phyloP scores from a whole-genome alignment of 2,329 filamentous ascomycete species.

The Fusarium buharicum region DNA sequence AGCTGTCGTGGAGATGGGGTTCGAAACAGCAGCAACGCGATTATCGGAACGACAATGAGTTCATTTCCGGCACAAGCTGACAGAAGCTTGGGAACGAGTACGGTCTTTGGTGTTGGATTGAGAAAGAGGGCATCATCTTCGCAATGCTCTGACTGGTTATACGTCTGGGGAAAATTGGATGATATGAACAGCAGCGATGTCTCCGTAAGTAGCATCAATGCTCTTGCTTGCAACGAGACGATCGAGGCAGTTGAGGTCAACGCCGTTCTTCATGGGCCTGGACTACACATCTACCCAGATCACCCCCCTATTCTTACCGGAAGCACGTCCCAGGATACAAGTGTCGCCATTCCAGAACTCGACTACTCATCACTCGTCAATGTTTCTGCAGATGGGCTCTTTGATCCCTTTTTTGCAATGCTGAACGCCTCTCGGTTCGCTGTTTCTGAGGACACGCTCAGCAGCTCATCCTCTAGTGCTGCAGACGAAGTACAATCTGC shows the following conservation, averaged over 20 bases:
- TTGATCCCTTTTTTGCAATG: slow-evolving; percentile 52
- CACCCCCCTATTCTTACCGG: slow-evolving; percentile 46
- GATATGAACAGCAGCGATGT: slow-evolving; percentile 39
- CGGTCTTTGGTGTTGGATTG: slow-evolving; percentile 35
- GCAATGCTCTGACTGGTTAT: slow-evolving; percentile 50
- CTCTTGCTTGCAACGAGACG: slow-evolving; percentile 54
- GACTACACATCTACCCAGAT: slow-evolving; percentile 44
- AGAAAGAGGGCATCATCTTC: slow-evolving; percentile 34
- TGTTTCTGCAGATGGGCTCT: slow-evolving; percentile 40
- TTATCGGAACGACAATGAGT: slow-evolving; percentile 29
- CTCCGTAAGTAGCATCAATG: slow-evolving; percentile 47
- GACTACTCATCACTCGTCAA: slow-evolving; percentile 48
- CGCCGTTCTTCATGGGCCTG: slow-evolving; percentile 39
- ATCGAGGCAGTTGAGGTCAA: slow-evolving; percentile 45
- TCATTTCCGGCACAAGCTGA: neutral
- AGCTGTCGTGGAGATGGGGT: slow-evolving; percentile 23
- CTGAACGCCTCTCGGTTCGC: slow-evolving; percentile 50
- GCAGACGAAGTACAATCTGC: slow-evolving; percentile 44
- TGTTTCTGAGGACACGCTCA: slow-evolving; percentile 43
- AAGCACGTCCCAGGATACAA: slow-evolving; percentile 30
- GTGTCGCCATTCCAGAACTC: slow-evolving; percentile 41
- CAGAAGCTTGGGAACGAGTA: neutral
- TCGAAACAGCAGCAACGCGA: slow-evolving; percentile 27
- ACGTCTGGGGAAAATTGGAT: slow-evolving; percentile 50
- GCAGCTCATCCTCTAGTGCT: slow-evolving; percentile 22